Evolutionary conservation across 441 rosid species (phyloP), one percentile per base, ranked within the genome.

Genomic region (Euphorbia schlechtendalii): DNA sequence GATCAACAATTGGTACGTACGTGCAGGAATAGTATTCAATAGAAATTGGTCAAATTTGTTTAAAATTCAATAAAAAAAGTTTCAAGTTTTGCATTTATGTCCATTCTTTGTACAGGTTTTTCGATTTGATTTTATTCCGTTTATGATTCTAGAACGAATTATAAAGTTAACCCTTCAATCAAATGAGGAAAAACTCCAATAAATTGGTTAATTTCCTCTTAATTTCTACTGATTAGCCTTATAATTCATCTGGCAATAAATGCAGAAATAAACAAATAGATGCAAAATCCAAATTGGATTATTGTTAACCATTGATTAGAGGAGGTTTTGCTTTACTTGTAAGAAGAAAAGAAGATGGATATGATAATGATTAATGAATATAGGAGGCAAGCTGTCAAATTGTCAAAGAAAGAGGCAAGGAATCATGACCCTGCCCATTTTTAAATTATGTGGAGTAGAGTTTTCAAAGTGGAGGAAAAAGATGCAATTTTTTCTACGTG

Each of bases 371-470:
- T n/a, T n/a, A n/a, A n/a, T n/a, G n/a, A n/a, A n/a, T n/a, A n/a
- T n/a, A n/a, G 66, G 64, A 73, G 69, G 68, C 43, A 41, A 73
- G 77, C 76, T 79, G 80, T 77, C 77, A 71, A 73, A 46, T 74
- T 77, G 80, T 79, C 77, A 71, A 73, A 46, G 72, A 38, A 64
- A 58, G 76, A 67, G 77, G 76, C 73, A 73, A 81, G 82, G 85
- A 81, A 81, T 81, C 84, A 81, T 73, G 81, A 76, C 78, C 67
- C 54, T 56, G 46, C 52, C 9, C 41, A 24, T 15, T 52, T 20
- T n/a, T n/a, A n/a, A 58, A 67, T 77, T n/a, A 57, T 34, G 12
- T 63, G 20, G n/a, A n/a, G n/a, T n/a, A n/a, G 46, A 48, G 22
- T n/a, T 28, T 32, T 56, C 21, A 18, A 21, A 9, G 63, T 53